Percentiles rank a stretch among this genome's conserved stretches.
These are phyloP conservation scores for Anisodus tanguticus DNA, from an alignment of 257 asterid species.

Conservation along the genomic window DNA sequence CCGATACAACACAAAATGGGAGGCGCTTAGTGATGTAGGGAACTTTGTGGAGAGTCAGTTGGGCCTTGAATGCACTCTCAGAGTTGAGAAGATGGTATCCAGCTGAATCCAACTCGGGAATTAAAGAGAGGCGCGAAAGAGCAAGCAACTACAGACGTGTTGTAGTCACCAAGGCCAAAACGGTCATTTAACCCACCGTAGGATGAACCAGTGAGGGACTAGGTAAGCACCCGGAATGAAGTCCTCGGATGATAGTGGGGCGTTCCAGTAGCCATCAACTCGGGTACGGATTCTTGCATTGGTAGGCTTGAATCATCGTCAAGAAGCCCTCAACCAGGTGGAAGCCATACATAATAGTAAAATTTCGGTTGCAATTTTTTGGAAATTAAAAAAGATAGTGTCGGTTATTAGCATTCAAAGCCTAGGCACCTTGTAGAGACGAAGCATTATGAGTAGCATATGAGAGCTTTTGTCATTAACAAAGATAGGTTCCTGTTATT, in stretches of 20 bases:
- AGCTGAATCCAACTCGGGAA: constrained; percentile 65
- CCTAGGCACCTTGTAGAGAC: background rate
- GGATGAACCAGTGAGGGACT: constrained; percentile 87
- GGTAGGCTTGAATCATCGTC: constrained; percentile 62
- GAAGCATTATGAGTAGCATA: background rate
- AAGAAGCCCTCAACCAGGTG: constrained; percentile 89
- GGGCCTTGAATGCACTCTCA: constrained; percentile 86
- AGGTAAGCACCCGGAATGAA: constrained; percentile 71
- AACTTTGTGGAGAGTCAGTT: constrained; percentile 57
- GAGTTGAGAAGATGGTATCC: constrained; percentile 74
- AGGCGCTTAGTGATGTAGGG: constrained; percentile 46
- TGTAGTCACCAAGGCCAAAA: constrained; percentile 80
- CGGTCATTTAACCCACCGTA: constrained; percentile 90
- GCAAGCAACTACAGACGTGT: constrained; percentile 77
- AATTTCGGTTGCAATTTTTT: background rate
- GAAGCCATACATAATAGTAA: background rate
- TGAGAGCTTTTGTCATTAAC: background rate
- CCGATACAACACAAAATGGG: constrained; percentile 84
- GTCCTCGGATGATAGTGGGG: constrained; percentile 52
- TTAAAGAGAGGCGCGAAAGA: constrained; percentile 77
- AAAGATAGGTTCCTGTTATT: background rate
- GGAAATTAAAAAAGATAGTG: background rate
- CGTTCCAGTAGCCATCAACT: constrained; percentile 91
- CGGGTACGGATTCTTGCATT: constrained; percentile 73
- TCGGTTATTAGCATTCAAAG: background rate